Evolutionary conservation across 331 rosid species (phyloP), one percentile per base, ranked within the genome.

Genomic region (Phaseolus coccineus): DNA sequence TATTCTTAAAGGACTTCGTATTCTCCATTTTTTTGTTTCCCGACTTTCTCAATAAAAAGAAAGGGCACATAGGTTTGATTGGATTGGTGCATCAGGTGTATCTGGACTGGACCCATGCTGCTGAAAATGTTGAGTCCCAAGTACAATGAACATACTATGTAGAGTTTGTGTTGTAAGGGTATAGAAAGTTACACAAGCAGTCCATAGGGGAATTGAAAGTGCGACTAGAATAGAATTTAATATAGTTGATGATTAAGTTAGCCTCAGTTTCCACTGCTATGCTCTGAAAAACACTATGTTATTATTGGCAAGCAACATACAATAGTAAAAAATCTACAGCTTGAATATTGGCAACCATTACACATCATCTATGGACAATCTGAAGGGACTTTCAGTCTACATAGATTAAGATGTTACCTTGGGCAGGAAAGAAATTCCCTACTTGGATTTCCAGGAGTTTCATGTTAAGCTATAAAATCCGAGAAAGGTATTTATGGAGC

Each of bases 401-500:
- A 68, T 24, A 50, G 46, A 73, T 37, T 50, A 39, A 31, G 47
- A 40, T 22, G 77, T n/a, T 33, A 30, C 22, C 65, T 46, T 56
- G 50, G 9, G 69, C 22, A 46, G 15, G 77, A 78, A 19, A 50
- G 31, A 64, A 37, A 77, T 51, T 15, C 2, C 61, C 2, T 27
- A 67, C 68, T 77, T 27, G 58, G 35, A 48, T 73, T 58, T 59
- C 65, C 5, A 74, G 63, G 39, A 30, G 59, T 58, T 74, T 28
- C 42, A 59, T 40, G 51, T 19, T 71, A 35, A 12, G 46, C 14
- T 64, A 64, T 44, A 46, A 28, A 48, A 39, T 24, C 7, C 7
- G 5, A 33, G 27, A 68, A 9, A 35, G n/a, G 22, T 51, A 82
- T 69, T 69, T 39, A 69, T 69, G 78, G 62, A 61, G 28, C 22